Percentiles rank a stretch among this genome's conserved stretches.
phyloP scores from a whole-genome alignment of 768 basidiomycete genomes.

The Boletus tylopilopsis region DNA sequence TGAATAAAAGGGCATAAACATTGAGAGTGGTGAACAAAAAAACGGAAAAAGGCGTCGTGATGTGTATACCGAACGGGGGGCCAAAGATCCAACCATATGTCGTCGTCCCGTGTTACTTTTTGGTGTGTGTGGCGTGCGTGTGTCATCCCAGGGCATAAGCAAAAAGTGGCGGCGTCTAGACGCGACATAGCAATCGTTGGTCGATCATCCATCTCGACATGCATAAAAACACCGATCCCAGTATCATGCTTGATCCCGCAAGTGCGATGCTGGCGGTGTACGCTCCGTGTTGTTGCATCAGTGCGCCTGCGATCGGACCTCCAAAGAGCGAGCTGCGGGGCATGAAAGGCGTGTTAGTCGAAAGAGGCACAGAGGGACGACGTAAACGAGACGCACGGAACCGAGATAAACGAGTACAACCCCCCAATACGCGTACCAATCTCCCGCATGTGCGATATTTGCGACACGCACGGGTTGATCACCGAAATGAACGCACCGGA shows the following conservation, averaged over 20 bases:
- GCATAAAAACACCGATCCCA: conserved; percentile 57
- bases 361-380: too few species aligned
- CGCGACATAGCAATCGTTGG: conserved; percentile 39
- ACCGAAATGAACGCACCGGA: conserved; percentile 69
- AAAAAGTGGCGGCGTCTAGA: conserved; percentile 39
- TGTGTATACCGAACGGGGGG: too few species aligned
- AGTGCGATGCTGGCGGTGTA: conserved; percentile 52
- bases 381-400: conserved; percentile 54
- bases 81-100: too few species aligned
- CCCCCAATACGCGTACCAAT: conserved; percentile 64
- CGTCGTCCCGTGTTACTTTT: too few species aligned
- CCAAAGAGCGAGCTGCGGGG: conserved; percentile 54
- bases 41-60: not conserved
- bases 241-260: conserved; percentile 54
- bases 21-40: too few species aligned
- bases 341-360: too few species aligned
- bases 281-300: conserved; percentile 48
- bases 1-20: too few species aligned
- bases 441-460: conserved; percentile 55
- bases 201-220: conserved; percentile 47
- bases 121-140: too few species aligned
- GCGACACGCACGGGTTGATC: conserved; percentile 62
- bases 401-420: conserved; percentile 60
- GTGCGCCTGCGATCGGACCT: conserved; percentile 58
- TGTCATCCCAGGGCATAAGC: too few species aligned